Conservation (phyloP, 495 filamentous ascomycete genomes). For the Opeltia flavorubescens region DNA sequence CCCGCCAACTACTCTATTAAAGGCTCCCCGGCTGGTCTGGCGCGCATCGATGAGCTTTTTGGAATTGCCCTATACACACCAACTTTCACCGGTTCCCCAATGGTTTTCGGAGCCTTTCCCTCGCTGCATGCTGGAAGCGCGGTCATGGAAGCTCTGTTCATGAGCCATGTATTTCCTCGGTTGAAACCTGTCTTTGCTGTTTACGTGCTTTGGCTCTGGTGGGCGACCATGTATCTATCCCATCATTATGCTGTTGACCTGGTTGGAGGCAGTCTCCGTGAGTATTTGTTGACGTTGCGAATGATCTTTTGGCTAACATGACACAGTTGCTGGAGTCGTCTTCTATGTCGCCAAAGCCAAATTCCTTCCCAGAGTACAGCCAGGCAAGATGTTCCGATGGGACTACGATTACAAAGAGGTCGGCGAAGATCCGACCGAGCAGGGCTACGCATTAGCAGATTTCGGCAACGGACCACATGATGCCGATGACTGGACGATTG, state of each 20-base stretch:
- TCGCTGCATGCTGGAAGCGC: slow-evolving; percentile 78
- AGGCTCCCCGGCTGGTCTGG: slow-evolving; percentile 76
- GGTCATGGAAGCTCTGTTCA: slow-evolving; percentile 80
- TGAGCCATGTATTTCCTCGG: slow-evolving; percentile 76
- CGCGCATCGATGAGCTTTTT: slow-evolving; percentile 74
- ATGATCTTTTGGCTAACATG: slow-evolving; percentile 5
- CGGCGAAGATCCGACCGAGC: slow-evolving; percentile 43
- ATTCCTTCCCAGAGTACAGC: slow-evolving; percentile 68
- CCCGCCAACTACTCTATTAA: slow-evolving; percentile 85
- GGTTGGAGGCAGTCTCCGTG: slow-evolving; percentile 63
- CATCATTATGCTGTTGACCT: slow-evolving; percentile 94
- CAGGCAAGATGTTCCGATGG: slow-evolving; percentile 78
- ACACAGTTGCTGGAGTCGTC: slow-evolving; percentile 49
- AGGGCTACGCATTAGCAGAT: slow-evolving; percentile 41
- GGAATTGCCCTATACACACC: slow-evolving; percentile 88
- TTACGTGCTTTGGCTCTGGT: slow-evolving; percentile 88
- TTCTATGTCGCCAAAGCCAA: slow-evolving; percentile 69
- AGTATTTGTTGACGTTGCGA: slow-evolving; percentile 13
- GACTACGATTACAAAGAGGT: slow-evolving; percentile 88
- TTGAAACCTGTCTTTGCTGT: slow-evolving; percentile 59
- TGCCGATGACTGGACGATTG: slow-evolving; percentile 60
- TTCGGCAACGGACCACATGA: slow-evolving; percentile 44
- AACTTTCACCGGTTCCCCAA: slow-evolving; percentile 69
- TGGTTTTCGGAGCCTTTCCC: slow-evolving; percentile 92
- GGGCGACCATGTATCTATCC: slow-evolving; percentile 96